phyloP scores from a whole-genome alignment of 192 early-diverging fungal genomes.

The Coemansia pectinata region DNA sequence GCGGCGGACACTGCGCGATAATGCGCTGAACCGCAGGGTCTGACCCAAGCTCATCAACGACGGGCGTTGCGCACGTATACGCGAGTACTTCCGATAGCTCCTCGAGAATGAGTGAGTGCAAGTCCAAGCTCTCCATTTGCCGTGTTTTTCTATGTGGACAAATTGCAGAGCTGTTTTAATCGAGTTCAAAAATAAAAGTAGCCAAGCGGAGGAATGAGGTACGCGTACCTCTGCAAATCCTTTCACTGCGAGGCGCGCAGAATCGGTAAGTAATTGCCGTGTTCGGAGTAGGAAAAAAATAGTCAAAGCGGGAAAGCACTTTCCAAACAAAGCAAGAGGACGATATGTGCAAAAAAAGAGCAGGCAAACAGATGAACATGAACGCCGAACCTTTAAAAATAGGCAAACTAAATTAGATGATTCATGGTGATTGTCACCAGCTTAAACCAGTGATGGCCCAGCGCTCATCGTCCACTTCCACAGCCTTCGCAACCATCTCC shows the following conservation, averaged over 20 bases:
- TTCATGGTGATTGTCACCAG: no score
- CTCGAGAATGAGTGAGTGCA: conserved; percentile 56
- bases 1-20: conserved; percentile 39
- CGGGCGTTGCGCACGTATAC: conserved; percentile 9
- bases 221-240: background rate
- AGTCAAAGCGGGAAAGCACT: no score
- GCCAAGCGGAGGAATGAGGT: background rate
- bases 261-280: background rate
- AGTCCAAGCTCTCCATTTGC: conserved; percentile 36
- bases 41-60: background rate
- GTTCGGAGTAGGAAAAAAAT: no score
- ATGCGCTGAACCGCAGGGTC: conserved; percentile 27
- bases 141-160: background rate
- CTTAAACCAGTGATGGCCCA: no score
- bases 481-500: no score
- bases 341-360: no score
- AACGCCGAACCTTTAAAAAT: no score
- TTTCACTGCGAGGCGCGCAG: background rate
- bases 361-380: no score
- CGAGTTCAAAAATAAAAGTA: background rate
- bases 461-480: no score
- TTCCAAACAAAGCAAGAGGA: no score
- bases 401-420: no score
- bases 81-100: conserved; percentile 49
- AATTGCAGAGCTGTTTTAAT: background rate